A percentile compares a stretch with the other conserved stretches of the same genome.
Conservation (phyloP, 768 basidiomycete genomes). For the Trametes villosa region DNA sequence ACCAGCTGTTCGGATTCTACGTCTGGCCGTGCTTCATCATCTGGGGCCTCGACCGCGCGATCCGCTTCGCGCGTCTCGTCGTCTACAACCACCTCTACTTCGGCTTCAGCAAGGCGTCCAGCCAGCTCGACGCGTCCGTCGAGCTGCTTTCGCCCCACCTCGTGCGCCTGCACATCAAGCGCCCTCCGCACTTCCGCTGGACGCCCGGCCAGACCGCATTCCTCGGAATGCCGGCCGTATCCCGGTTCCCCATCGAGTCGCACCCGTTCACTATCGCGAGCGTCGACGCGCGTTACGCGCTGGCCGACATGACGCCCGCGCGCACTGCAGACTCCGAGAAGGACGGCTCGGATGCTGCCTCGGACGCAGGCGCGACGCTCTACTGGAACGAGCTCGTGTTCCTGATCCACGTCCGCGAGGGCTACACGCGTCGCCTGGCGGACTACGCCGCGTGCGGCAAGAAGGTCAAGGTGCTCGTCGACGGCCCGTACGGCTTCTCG, state of each 20-base stretch:
- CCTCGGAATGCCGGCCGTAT: conserved; percentile 52
- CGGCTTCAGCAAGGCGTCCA: conserved; percentile 31
- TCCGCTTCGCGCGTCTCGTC: conserved; percentile 51
- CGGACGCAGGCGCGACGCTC: not conserved
- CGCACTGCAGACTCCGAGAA: conserved; percentile 12
- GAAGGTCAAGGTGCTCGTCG: conserved; percentile 52
- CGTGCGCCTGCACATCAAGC: conserved; percentile 50
- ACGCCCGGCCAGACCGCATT: conserved; percentile 58
- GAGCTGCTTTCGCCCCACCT: conserved; percentile 52
- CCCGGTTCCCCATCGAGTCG: conserved; percentile 49
- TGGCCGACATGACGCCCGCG: not conserved
- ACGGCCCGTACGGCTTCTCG: conserved; percentile 60
- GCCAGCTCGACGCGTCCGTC: conserved; percentile 41
- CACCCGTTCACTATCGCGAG: conserved; percentile 66
- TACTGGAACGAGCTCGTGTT: conserved; percentile 53
- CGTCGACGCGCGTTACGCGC: conserved; percentile 14
- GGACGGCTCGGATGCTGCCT: not conserved
- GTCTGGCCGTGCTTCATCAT: conserved; percentile 56
- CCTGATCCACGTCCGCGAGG: conserved; percentile 59
- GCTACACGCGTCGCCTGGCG: conserved; percentile 59
- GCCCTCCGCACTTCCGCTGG: conserved; percentile 55
- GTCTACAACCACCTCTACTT: conserved; percentile 50
- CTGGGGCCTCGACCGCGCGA: conserved; percentile 59
- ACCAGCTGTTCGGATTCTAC: conserved; percentile 36
- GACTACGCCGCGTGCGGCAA: conserved; percentile 36